These are phyloP conservation scores for Delphinella strobiligena DNA, from an alignment of 2,329 filamentous ascomycete species.

Conservation along the genomic window DNA sequence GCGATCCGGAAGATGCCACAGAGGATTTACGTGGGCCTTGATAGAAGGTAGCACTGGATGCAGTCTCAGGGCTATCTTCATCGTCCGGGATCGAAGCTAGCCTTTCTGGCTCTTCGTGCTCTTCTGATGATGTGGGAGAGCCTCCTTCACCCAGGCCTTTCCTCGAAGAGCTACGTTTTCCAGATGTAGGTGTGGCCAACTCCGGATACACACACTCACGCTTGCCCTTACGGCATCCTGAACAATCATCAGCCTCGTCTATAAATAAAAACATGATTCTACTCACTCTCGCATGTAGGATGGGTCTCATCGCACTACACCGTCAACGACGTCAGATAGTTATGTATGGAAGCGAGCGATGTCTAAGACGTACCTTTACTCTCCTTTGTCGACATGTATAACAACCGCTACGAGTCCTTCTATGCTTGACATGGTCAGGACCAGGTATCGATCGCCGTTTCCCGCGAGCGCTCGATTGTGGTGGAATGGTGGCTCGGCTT, in stretches of 20 bases:
- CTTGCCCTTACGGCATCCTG: slow-evolving; percentile 81
- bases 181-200: slow-evolving; percentile 41
- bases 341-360: too few species aligned
- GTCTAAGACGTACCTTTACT: slow-evolving; percentile 53
- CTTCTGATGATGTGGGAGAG: slow-evolving; percentile 41
- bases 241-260: slow-evolving; percentile 5
- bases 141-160: slow-evolving; percentile 33
- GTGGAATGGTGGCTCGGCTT: slow-evolving; percentile 15
- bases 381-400: slow-evolving; percentile 81
- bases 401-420: slow-evolving; percentile 85
- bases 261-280: background rate
- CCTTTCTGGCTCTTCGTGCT: slow-evolving; percentile 28
- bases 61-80: slow-evolving; percentile 32
- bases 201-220: slow-evolving; percentile 88
- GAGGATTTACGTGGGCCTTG: slow-evolving; percentile 22
- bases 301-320: slow-evolving; percentile 76
- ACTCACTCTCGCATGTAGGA: slow-evolving; percentile 67
- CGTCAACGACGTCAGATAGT: slow-evolving; percentile 10
- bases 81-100: slow-evolving; percentile 33
- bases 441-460: slow-evolving; percentile 5
- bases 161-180: slow-evolving; percentile 35
- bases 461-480: slow-evolving; percentile 13
- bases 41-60: slow-evolving; percentile 15
- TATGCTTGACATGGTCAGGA: slow-evolving; percentile 72
- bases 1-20: slow-evolving; percentile 21